Evolutionary conservation across 2,329 filamentous ascomycete species (phyloP).

Genomic region (Penicillium sp.): DNA sequence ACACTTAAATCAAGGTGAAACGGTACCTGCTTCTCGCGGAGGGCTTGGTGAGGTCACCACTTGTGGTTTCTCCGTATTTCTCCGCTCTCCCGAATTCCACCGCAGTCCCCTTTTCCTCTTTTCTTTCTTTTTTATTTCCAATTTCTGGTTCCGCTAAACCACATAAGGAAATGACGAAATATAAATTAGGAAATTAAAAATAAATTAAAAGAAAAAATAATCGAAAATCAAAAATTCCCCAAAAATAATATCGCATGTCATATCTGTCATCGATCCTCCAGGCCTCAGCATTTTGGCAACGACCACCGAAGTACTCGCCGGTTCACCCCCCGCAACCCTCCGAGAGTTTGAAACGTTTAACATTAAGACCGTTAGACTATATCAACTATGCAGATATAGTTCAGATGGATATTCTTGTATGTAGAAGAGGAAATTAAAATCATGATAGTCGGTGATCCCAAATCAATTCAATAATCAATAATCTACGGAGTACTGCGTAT

Average conservation of each 20-base stretch:
- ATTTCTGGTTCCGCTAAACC: constrained; percentile 3
- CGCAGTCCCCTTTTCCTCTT: neutral
- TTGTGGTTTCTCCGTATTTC: constrained; percentile 16
- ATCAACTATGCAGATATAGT: neutral
- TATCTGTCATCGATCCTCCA: constrained; percentile 12
- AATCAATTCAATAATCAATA: neutral
- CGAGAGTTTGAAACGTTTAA: constrained; percentile 12
- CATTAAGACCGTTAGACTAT: constrained; percentile 17
- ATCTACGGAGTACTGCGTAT: too few species aligned
- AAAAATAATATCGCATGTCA: constrained; percentile 12
- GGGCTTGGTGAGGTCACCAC: constrained; percentile 17
- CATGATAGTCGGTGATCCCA: neutral
- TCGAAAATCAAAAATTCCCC: neutral
- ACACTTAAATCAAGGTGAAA: neutral
- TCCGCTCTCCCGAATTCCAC: constrained; percentile 16
- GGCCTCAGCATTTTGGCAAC: constrained; percentile 1
- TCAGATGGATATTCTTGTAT: neutral
- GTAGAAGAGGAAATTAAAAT: neutral
- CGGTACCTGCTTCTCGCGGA: constrained; percentile 17
- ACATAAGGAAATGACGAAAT: constrained; percentile 1
- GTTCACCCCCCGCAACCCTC: constrained; percentile 10
- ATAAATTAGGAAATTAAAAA: neutral
- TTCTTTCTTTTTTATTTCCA: constrained; percentile 3
- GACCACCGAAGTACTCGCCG: constrained; percentile 7
- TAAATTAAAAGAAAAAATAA: neutral